A percentile compares a stretch with the other conserved stretches of the same genome.
phyloP scores from a whole-genome alignment of 2,329 filamentous ascomycete genomes.

The Polychaeton citri region DNA sequence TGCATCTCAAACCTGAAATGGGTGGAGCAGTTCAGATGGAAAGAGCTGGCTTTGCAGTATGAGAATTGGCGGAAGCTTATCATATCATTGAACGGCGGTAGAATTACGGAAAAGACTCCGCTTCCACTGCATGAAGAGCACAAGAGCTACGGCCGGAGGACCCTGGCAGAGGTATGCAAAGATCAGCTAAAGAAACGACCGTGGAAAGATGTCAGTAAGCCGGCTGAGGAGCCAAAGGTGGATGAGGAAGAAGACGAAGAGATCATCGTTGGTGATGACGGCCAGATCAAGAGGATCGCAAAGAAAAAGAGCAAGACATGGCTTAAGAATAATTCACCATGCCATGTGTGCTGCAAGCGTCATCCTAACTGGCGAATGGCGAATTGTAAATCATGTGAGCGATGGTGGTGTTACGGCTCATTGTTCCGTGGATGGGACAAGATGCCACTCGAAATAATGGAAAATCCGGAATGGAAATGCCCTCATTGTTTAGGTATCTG shows the following conservation, averaged over 20 bases:
- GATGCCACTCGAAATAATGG: conserved; percentile 70
- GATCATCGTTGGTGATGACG: conserved; percentile 51
- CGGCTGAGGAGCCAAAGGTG: conserved; percentile 27
- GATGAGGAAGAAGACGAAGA: conserved; percentile 35
- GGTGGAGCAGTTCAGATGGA: conserved; percentile 89
- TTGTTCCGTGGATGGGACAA: conserved; percentile 85
- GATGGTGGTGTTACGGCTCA: conserved; percentile 84
- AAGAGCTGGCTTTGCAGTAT: conserved; percentile 61
- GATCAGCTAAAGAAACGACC: conserved; percentile 69
- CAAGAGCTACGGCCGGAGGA: conserved; percentile 56
- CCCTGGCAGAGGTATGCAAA: conserved; percentile 85
- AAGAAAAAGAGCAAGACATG: conserved; percentile 43
- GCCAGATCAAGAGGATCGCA: conserved; percentile 48
- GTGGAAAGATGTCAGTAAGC: conserved; percentile 67
- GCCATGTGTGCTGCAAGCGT: conserved; percentile 71
- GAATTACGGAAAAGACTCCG: conserved; percentile 53
- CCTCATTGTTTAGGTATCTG: conserved; percentile 78
- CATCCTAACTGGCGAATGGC: conserved; percentile 79
- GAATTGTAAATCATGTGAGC: conserved; percentile 60
- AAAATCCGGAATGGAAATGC: conserved; percentile 73
- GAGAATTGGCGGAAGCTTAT: conserved; percentile 73
- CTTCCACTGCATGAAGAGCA: conserved; percentile 58
- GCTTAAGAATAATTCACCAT: conserved; percentile 41
- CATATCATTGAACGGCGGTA: conserved; percentile 55
- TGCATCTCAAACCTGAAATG: conserved; percentile 77